Evolutionary conservation across 2,329 filamentous ascomycete genomes (phyloP), one percentile per base, ranked within the genome.

Genomic region (Cordyceps fumosorosea): DNA sequence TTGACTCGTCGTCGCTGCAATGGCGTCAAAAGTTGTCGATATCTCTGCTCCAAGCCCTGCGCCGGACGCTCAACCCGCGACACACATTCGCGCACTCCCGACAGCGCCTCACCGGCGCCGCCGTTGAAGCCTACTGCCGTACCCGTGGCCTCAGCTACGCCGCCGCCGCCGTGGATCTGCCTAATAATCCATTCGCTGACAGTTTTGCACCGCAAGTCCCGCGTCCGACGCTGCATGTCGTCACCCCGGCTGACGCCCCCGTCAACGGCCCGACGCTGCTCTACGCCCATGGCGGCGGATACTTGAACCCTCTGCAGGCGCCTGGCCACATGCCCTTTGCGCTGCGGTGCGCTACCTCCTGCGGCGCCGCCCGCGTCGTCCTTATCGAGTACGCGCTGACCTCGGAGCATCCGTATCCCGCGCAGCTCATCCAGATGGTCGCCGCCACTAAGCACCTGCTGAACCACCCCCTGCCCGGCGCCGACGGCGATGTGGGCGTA

Each of bases 271-370:
- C 54, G n/a, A 34, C 26, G 26, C 54, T 56, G 11, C 40, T 56
- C 12, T 56, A 56, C 42, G 29, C 42, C 24, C 54, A 56, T 4
- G 54, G 54, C 11, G 54, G 54, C 22, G 54, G 54, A 24, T 56
- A 56, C 6, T 40, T 56, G 18, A 56, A 56, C 5, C 54, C 54
- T 7, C 18, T 56, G n/a, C 54, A 56, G 10, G 54, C 54, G 20
- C 40, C 54, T 1, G 54, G 54, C 54, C 54, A 56, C n/a, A 56
- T 56, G 54, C 54, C 54, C 2, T 47, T 56, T 7, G 54, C 54
- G 10, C n/a, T 56, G 20, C 26, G 22, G 7, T 56, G 54, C 11
- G 54, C 54, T 1, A 24, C 40, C 8, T 20, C 54, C 24, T 56
- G 54, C 29, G 26, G 24, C 26, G 54, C 54, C 22, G 45, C 24